These are phyloP conservation scores for Backusella parvicylindrica DNA, from an alignment of 192 early-diverging fungal genomes.

Conservation along the genomic window DNA sequence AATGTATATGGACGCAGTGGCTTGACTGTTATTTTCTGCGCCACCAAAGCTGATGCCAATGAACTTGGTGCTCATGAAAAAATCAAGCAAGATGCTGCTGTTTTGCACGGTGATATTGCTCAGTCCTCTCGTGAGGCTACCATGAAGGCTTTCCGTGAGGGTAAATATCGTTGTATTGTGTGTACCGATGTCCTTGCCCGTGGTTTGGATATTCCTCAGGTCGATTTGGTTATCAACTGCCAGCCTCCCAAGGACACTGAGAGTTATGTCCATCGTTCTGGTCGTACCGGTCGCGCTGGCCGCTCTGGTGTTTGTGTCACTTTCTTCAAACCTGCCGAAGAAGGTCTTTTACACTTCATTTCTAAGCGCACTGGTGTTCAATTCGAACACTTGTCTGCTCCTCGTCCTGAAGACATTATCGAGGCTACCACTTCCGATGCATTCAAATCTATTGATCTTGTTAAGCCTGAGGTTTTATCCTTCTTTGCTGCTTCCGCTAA, in stretches of 20 bases:
- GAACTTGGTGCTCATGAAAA: slow-evolving; percentile 78
- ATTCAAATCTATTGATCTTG: slow-evolving; percentile 62
- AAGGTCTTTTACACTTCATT: slow-evolving; percentile 79
- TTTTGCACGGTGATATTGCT: slow-evolving; percentile 82
- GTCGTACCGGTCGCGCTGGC: slow-evolving; percentile 92
- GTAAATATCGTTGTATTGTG: slow-evolving; percentile 82
- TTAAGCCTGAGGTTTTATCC: slow-evolving; percentile 71
- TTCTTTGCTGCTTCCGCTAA: slow-evolving; percentile 78
- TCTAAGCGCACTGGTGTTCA: slow-evolving; percentile 73
- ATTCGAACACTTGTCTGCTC: slow-evolving; percentile 78
- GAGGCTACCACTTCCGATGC: slow-evolving; percentile 73
- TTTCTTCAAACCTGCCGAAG: slow-evolving; percentile 87
- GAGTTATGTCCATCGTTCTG: slow-evolving; percentile 93
- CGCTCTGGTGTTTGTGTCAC: slow-evolving; percentile 87
- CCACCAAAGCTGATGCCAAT: slow-evolving; percentile 90
- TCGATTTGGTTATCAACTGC: slow-evolving; percentile 95
- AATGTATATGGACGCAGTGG: slow-evolving; percentile 83
- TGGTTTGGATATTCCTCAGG: slow-evolving; percentile 94
- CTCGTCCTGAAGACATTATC: slow-evolving; percentile 90
- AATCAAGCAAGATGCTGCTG: slow-evolving; percentile 71
- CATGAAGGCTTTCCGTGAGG: slow-evolving; percentile 83
- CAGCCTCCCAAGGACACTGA: slow-evolving; percentile 94
- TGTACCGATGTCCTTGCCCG: slow-evolving; percentile 95
- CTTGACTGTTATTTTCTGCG: slow-evolving; percentile 91
- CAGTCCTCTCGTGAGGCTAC: slow-evolving; percentile 76